Percentiles rank a stretch among this genome's conserved stretches.
These are phyloP conservation scores for Auricularia sp. DNA, from an alignment of 768 basidiomycete species.

Conservation along the genomic window DNA sequence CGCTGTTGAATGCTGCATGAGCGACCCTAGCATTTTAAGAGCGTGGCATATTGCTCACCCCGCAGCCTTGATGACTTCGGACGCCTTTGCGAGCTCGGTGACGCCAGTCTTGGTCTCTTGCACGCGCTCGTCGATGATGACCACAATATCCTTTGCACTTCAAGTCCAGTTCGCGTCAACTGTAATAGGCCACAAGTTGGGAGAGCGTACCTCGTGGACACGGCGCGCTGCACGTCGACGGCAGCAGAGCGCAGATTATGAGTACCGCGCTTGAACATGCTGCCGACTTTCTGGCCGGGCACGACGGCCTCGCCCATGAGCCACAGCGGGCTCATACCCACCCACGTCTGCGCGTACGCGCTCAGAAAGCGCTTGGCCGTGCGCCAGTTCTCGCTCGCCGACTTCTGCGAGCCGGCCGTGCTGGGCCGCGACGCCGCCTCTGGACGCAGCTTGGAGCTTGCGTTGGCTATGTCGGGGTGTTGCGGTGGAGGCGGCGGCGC, in stretches of 20 bases:
- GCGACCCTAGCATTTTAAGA: too few species aligned
- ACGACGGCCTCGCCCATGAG: conserved; percentile 13
- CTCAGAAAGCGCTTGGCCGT: background rate
- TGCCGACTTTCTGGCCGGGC: conserved; percentile 10
- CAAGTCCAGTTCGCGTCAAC: background rate
- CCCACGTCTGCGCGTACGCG: conserved; percentile 11
- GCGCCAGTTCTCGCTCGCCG: background rate
- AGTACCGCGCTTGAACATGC: conserved; percentile 11
- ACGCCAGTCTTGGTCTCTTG: conserved; percentile 10
- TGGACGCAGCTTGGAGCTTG: background rate
- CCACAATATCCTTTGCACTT: conserved; percentile 8
- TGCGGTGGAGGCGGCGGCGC: too few species aligned
- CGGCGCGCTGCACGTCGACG: conserved; percentile 9
- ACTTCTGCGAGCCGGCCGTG: background rate
- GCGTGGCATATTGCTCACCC: conserved; percentile 3
- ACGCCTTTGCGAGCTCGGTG: conserved; percentile 6
- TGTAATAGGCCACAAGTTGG: background rate
- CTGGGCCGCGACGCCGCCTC: background rate
- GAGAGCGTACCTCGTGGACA: conserved; percentile 2
- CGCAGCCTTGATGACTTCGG: conserved; percentile 13
- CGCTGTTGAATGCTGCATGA: background rate
- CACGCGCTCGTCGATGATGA: conserved; percentile 6
- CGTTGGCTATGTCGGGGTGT: background rate
- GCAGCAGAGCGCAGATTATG: conserved; percentile 8
- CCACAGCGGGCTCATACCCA: conserved; percentile 10